Base-by-base conservation (phyloP, 371 early-diverging fungal species). In the Phascolomyces articulosus region DNA sequence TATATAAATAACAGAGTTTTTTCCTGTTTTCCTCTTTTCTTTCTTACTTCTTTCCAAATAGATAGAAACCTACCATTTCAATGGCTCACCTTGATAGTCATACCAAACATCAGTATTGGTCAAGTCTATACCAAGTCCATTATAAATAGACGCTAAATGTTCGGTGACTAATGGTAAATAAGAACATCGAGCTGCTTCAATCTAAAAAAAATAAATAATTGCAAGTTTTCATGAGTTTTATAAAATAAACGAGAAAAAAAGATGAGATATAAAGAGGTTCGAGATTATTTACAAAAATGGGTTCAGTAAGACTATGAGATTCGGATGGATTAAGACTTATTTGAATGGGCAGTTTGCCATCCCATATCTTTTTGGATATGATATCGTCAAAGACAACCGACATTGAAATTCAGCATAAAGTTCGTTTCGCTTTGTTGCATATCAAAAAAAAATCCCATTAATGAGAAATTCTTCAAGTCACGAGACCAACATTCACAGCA, bases 101-200 rank as follows among this genome's bases (percentile, higher is more conserved):
- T 84, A 92, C 92, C 92, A 92, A 28, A 85, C 72, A 18, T 79
- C 79, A 15, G 53, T 59, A 20, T 40, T 26, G 28, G 82, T 86
- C 28, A 44, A 13, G 4, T 83, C 69, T 51, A 81, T 47, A 10
- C 74, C 79, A 41, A 78, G 41, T 24, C 71, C 79, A 15, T 60
- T 66, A 60, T 86, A 81, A 53, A 84, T 68, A 28, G 80, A 74
- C 40, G 79, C 73, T 24, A 90, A 65, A 60, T 77, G 70, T 55
- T 72, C 67, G 6, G 89, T 86, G 34, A 87, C 51, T 20, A 90
- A 69, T 21, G 89, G 85, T 26, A 91, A 71, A 62, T 91, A 91
- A 8, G 88, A 87, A 54, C 83, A 85, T 34, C 91, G 86, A 27
- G 82, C 24, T 20, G 41, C 60, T 60, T 65, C 54, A n/a, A 64